Evolutionary conservation across 495 filamentous ascomycete species (phyloP).

Genomic region (Penicillium daleae): DNA sequence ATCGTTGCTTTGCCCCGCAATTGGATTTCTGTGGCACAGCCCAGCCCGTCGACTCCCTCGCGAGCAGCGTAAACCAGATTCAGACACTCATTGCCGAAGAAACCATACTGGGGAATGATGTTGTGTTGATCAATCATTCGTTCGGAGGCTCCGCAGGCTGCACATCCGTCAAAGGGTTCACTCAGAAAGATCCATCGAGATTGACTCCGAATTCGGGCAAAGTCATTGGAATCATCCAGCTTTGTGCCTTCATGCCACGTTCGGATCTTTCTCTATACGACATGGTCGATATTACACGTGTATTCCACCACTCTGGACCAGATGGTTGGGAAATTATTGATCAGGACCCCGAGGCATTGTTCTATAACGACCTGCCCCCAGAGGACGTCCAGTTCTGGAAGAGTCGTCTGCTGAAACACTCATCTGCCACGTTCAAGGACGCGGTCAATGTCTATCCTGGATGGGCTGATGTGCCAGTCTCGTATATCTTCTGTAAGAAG

Average conservation of each 20-base stretch:
- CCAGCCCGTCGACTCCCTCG: constrained; percentile 10
- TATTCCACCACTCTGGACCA: constrained; percentile 1
- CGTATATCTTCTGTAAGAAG: constrained; percentile 7
- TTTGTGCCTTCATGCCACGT: neutral
- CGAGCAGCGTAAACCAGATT: neutral
- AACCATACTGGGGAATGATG: neutral
- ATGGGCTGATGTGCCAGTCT: constrained; percentile 16
- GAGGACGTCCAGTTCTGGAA: constrained; percentile 6
- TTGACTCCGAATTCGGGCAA: neutral
- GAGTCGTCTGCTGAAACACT: constrained; percentile 9
- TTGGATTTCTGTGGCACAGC: constrained; percentile 13
- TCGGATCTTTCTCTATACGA: neutral
- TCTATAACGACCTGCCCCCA: constrained; percentile 15
- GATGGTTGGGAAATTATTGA: constrained; percentile 15
- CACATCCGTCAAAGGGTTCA: neutral
- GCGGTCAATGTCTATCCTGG: constrained; percentile 11
- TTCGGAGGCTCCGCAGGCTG: neutral
- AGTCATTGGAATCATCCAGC: neutral
- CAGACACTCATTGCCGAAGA: neutral
- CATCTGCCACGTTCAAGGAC: neutral
- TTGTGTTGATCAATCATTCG: neutral
- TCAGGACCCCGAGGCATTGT: constrained; percentile 1
- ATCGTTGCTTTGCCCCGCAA: constrained; percentile 13
- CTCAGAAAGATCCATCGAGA: neutral
- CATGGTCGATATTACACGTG: neutral